Percentiles rank a stretch among this genome's conserved stretches.
Conservation (phyloP, 2,329 filamentous ascomycete genomes). For the Purpureocillium takamizusanense region DNA sequence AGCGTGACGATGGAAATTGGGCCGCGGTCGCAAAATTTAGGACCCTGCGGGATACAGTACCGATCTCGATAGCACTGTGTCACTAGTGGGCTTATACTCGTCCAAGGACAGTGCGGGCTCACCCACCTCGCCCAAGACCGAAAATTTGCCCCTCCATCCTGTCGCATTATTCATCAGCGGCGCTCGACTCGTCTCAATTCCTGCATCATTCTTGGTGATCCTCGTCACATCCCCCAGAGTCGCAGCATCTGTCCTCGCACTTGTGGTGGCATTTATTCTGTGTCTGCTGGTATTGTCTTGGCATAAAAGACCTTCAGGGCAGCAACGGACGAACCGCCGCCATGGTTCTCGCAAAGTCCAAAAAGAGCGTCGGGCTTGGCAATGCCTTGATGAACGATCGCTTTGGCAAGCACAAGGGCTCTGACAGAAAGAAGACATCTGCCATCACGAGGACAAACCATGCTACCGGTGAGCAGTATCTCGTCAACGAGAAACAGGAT, state of each 20-base stretch:
- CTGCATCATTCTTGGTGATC: too few relatives aligned
- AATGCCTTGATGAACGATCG: slow-evolving; percentile 98
- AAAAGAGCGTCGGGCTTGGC: slow-evolving; percentile 88
- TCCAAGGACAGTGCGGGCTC: slow-evolving; percentile 18
- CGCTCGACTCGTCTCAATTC: not conserved
- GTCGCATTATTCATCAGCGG: slow-evolving; percentile 31
- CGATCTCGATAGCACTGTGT: slow-evolving; percentile 19
- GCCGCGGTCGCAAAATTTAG: slow-evolving; percentile 17
- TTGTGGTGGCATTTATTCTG: too few relatives aligned
- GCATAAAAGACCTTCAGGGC: too few relatives aligned
- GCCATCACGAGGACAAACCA: slow-evolving; percentile 62
- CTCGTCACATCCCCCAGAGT: too few relatives aligned
- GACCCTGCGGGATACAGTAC: slow-evolving; percentile 14
- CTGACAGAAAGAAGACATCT: slow-evolving; percentile 63
- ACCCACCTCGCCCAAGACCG: slow-evolving; percentile 9
- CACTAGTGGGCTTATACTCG: not conserved
- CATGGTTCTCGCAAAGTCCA: slow-evolving; percentile 73
- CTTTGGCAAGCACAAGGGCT: slow-evolving; percentile 86
- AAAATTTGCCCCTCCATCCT: slow-evolving; percentile 43
- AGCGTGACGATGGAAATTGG: slow-evolving; percentile 13
- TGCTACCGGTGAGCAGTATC: slow-evolving; percentile 77
- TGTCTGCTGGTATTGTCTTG: too few relatives aligned
- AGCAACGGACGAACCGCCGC: not conserved
- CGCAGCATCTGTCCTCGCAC: too few relatives aligned
- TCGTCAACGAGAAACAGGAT: slow-evolving; percentile 84